A percentile compares a stretch with the other conserved stretches of the same genome.
Conservation (phyloP, 306 rosid species). For the Pueraria montana region DNA sequence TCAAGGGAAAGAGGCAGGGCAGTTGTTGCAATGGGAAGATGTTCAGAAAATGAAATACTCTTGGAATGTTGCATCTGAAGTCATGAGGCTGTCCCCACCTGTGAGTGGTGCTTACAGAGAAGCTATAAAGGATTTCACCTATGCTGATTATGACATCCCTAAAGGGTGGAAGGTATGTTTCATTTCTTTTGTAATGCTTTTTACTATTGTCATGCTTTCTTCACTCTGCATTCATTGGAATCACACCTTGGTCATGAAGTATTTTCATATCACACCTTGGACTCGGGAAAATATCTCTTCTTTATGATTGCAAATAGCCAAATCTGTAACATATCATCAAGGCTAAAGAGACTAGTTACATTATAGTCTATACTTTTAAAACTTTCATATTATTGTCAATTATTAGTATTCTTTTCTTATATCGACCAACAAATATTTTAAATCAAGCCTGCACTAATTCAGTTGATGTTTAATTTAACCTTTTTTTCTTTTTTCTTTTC, state of each 20-base stretch:
- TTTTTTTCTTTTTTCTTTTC: not conserved
- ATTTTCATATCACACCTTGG: not conserved
- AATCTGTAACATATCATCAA: not conserved
- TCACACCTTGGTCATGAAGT: not conserved
- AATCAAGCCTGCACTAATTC: not conserved
- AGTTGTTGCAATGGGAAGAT: constrained; percentile 64
- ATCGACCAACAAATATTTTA: not conserved
- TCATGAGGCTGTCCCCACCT: constrained; percentile 57
- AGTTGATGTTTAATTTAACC: not conserved
- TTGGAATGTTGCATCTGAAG: constrained; percentile 68
- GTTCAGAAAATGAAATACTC: constrained; percentile 69
- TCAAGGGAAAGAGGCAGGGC: constrained; percentile 54
- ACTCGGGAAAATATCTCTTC: not conserved
- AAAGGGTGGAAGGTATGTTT: constrained; percentile 69
- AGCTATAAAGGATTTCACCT: constrained; percentile 55
- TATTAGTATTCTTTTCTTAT: not conserved
- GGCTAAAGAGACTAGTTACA: not conserved
- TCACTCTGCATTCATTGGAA: constrained; percentile 5
- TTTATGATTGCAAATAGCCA: not conserved
- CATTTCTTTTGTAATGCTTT: not conserved
- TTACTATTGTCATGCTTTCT: not conserved
- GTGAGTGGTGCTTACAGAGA: constrained; percentile 65
- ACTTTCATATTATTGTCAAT: not conserved
- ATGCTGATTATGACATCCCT: constrained; percentile 63
- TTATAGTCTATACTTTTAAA: not conserved